Base-by-base conservation (phyloP, 106 monocot species). In the Phalaenopsis aphrodite region DNA sequence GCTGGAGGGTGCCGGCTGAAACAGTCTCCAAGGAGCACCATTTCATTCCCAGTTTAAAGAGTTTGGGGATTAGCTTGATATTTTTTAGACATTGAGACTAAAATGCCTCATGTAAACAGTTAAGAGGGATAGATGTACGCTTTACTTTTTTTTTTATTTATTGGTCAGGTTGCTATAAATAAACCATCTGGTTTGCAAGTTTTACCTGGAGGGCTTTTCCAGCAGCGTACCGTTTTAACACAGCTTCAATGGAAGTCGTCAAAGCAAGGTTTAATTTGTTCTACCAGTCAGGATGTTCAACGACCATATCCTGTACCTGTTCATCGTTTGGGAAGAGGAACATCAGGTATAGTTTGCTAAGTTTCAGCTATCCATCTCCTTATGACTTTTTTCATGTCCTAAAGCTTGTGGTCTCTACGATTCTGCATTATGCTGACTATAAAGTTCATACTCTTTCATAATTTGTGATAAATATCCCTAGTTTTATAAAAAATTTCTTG, bases 141-240 rank as follows among this genome's bases (percentile, higher is more conserved):
- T 30, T 30, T 30, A 30, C 30, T 30, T 0, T 0, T 30, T 30
- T 2, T 24, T 74, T 74, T 30, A 49, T 41, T 21, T 16, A 16
- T 68, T 48, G 56, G 9, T 74, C 78, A 97, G 97, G 77, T 95
- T 82, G 98, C 87, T 39, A 73, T 99, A 66, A 91, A 93, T 79
- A 99, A 99, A 75, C 98, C 94, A 72, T 93, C 94, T 77, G 98
- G 94, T 18, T 78, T 99, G 80, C 94, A 99, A 95, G 94, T 99
- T 87, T 86, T 99, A 58, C 92, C 98, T 55, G 94, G 94, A 81
- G 94, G 98, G 55, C 89, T 94, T 71, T 99, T 99, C 80, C 98
- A 99, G 81, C 98, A 99, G 77, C 85, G 92, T 39, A 99, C 98
- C 72, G 94, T 94, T 78, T 81, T 98, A 74, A 86, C 78, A 45